Percentiles rank a stretch among this genome's conserved stretches.
These are phyloP conservation scores for Suillus plorans DNA, from an alignment of 768 basidiomycete genomes.

Conservation along the genomic window DNA sequence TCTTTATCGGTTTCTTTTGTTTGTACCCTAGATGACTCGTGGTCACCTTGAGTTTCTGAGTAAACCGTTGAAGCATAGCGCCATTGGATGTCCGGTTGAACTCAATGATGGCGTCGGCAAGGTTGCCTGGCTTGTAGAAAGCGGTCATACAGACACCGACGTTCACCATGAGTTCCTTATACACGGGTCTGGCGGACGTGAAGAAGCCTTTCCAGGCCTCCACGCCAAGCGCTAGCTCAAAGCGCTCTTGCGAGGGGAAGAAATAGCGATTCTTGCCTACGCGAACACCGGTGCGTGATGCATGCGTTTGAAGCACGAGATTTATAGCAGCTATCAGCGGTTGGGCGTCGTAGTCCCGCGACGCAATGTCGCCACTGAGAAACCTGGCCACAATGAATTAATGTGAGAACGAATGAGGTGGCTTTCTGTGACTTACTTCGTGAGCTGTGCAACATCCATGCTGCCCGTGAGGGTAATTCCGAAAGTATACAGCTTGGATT, in stretches of 20 bases:
- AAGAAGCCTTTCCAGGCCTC: conserved; percentile 51
- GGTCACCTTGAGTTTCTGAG: conserved; percentile 55
- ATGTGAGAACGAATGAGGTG: background rate
- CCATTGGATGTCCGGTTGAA: conserved; percentile 43
- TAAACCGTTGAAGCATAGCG: conserved; percentile 47
- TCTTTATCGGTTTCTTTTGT: conserved; percentile 46
- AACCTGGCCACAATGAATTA: conserved; percentile 31
- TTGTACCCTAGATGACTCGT: conserved; percentile 57
- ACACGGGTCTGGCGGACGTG: conserved; percentile 48
- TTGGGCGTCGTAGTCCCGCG: conserved; percentile 38
- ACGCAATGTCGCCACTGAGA: conserved; percentile 36
- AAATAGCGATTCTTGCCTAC: conserved; percentile 54
- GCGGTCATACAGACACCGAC: conserved; percentile 55
- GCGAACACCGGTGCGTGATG: conserved; percentile 42
- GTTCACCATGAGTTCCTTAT: conserved; percentile 52
- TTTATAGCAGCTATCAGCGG: conserved; percentile 49
- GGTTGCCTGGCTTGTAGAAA: conserved; percentile 58
- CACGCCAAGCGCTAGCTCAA: conserved; percentile 36
- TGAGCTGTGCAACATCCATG: conserved; percentile 30
- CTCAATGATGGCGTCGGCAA: conserved; percentile 55
- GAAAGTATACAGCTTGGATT: conserved; percentile 38
- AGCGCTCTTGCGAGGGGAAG: conserved; percentile 34
- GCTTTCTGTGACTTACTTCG: conserved; percentile 28
- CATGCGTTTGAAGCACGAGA: conserved; percentile 44
- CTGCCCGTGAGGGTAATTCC: conserved; percentile 32